Evolutionary conservation across 2,329 filamentous ascomycete genomes (phyloP), one percentile per base, ranked within the genome.

Genomic region (Cercospora sp.): DNA sequence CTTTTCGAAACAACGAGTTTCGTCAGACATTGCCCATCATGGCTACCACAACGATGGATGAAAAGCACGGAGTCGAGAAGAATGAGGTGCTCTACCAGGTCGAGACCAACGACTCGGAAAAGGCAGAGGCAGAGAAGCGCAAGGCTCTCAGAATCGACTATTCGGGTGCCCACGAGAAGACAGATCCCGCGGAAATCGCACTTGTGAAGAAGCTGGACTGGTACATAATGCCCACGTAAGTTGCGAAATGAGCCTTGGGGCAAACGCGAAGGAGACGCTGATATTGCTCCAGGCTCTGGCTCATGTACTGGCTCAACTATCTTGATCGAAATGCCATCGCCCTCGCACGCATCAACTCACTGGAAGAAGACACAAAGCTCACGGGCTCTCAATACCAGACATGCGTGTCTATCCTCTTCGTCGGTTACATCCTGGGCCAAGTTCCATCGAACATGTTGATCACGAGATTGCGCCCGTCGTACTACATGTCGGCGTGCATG

Each of bases 241-340:
- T 42, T 16, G 18, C 30, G 31, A 16, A 58, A 23, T 9, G n/a
- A 57, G 28, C n/a, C 30, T 63, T 31, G 26, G 31, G 26, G 31
- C 45, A 66, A 9, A 12, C 36, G 48, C 3, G 16, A 48, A 42
- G 3, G 20, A 57, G 53, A 30, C 45, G n/a, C 42, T 60, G 33
- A 60, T 64, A 30, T 3, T 28, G 1, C 2, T n/a, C 13, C 23
- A 57, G 53, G 53, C 62, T 75, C 7, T 75, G 74, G 74, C 42
- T 67, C 1, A 72, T 75, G 72, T 75, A 75, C 60, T 71, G 70
- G 63, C 69, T 75, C 28, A 76, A 76, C 60, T 76, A 75, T 33
- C 69, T 76, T 4, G 74, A 76, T 64, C 67, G 75, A 30, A 84
- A 84, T 65, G 82, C 82, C 30, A 84, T 85, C 63, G 81, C 81